phyloP scores from a whole-genome alignment of 1,284 basidiomycete species.

The Trichosporon sp. region DNA sequence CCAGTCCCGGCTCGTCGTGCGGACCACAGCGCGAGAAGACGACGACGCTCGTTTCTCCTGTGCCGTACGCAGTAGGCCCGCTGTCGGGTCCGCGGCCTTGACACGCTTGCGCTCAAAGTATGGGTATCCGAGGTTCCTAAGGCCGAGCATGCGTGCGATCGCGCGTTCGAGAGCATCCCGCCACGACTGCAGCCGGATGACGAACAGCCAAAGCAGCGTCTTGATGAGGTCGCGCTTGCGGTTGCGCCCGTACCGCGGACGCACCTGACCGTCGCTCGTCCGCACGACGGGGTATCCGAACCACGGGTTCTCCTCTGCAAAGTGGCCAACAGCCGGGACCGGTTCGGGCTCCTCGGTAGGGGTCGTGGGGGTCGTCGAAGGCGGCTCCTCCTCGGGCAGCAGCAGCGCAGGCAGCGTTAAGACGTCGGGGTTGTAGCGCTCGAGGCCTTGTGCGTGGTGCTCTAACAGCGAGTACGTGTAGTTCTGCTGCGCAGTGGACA shows the following conservation, averaged over 20 bases:
- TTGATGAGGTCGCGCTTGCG: conserved; percentile 56
- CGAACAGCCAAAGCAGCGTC: conserved; percentile 55
- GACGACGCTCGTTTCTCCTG: conserved; percentile 21
- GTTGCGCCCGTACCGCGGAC: conserved; percentile 49
- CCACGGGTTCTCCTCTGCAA: conserved; percentile 47
- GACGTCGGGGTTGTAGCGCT: conserved; percentile 33
- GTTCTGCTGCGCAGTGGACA: conserved; percentile 21
- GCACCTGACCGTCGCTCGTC: conserved; percentile 38
- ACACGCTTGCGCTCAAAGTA: background rate
- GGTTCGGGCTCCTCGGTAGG: background rate
- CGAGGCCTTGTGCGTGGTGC: conserved; percentile 49
- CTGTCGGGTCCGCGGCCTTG: conserved; percentile 19
- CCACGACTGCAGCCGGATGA: conserved; percentile 50
- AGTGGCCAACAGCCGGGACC: background rate
- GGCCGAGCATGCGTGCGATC: conserved; percentile 29
- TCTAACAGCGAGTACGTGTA: conserved; percentile 48
- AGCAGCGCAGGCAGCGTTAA: background rate
- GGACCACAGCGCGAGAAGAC: conserved; percentile 11
- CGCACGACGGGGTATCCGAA: conserved; percentile 55
- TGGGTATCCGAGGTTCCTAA: conserved; percentile 32
- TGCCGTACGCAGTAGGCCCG: conserved; percentile 24
- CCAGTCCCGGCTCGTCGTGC: conserved; percentile 42
- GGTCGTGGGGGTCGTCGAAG: background rate
- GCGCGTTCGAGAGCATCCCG: conserved; percentile 44
- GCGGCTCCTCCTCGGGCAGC: background rate